Conservation (phyloP, 257 asterid species). For the Mitragyna speciosa region DNA sequence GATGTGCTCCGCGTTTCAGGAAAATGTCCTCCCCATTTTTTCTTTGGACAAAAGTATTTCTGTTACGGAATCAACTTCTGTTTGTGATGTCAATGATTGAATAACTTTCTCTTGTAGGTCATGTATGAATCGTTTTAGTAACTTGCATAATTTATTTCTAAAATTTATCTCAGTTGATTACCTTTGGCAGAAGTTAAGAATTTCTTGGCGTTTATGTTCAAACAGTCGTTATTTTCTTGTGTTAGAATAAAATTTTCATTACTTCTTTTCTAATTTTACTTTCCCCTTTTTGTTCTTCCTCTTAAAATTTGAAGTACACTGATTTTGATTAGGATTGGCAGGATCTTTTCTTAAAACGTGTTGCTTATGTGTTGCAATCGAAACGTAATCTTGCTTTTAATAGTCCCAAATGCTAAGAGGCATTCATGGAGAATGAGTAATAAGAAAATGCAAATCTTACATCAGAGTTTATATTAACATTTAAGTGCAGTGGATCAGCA, state of each 20-base stretch:
- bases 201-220: background rate
- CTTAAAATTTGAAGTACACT: background rate
- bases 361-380: background rate
- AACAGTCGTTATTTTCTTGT: background rate
- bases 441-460: background rate
- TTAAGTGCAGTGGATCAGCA: background rate
- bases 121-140: background rate
- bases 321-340: background rate
- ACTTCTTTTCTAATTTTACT: background rate
- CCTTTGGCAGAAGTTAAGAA: background rate
- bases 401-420: background rate
- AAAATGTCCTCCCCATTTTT: slow-evolving; percentile 20
- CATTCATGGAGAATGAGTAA: background rate
- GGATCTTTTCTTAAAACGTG: background rate
- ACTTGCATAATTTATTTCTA: background rate
- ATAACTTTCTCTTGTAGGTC: background rate
- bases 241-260: background rate
- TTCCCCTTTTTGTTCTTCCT: background rate
- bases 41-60: slow-evolving; percentile 14
- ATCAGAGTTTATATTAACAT: background rate
- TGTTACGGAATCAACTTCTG: background rate
- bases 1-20: slow-evolving; percentile 30
- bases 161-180: background rate
- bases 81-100: background rate
- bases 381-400: background rate